phyloP scores from a whole-genome alignment of 345 rosid genomes.

The Isatis tinctoria region DNA sequence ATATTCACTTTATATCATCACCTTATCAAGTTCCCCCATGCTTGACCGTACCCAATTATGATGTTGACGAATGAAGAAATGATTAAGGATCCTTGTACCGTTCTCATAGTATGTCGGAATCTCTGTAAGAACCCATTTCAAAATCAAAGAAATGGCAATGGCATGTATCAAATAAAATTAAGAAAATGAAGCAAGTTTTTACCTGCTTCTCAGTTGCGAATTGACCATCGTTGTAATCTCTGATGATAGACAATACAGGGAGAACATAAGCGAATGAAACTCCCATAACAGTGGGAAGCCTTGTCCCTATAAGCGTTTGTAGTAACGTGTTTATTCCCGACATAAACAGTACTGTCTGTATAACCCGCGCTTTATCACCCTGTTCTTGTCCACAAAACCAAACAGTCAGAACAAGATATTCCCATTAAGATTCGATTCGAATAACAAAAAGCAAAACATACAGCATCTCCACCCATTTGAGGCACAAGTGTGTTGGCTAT shows the following conservation, averaged over 20 bases:
- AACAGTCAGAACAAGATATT: constrained; percentile 8
- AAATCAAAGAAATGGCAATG: neutral
- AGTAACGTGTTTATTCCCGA: constrained; percentile 86
- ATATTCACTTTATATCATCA: constrained; percentile 12
- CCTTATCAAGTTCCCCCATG: constrained; percentile 83
- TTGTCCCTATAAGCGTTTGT: constrained; percentile 77
- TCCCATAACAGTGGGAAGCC: constrained; percentile 97
- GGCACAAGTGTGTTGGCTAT: constrained; percentile 67
- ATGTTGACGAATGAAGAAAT: constrained; percentile 84
- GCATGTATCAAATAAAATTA: neutral
- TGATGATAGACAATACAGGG: constrained; percentile 75
- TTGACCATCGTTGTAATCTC: constrained; percentile 51
- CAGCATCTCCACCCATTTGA: constrained; percentile 80
- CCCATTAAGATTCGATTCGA: neutral
- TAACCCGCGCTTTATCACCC: constrained; percentile 92
- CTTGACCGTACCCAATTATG: constrained; percentile 62
- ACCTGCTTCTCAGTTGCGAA: constrained; percentile 61
- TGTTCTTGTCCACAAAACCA: constrained; percentile 25
- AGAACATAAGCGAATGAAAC: constrained; percentile 71
- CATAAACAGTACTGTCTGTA: constrained; percentile 81
- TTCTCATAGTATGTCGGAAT: constrained; percentile 68
- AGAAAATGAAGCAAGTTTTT: constrained; percentile 9
- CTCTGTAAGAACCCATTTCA: constrained; percentile 48
- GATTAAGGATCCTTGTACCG: constrained; percentile 88
- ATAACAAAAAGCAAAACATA: constrained; percentile 32